phyloP scores from a whole-genome alignment of 805 yeast species.

The Schwanniomyces polymorphus region DNA sequence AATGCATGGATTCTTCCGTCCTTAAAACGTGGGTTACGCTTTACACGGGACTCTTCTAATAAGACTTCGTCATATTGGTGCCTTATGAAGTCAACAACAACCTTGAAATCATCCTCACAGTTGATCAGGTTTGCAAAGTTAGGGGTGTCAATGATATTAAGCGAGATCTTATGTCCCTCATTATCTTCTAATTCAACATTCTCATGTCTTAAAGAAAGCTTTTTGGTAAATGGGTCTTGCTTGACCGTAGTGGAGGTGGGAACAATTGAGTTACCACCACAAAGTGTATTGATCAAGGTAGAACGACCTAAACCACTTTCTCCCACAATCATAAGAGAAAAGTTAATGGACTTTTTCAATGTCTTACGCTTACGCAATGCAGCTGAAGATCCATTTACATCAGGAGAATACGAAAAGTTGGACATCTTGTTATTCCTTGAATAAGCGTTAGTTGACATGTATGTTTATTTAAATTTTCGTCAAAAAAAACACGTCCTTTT shows the following conservation, averaged over 20 bases:
- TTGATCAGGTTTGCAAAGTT: constrained; percentile 78
- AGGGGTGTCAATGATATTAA: constrained; percentile 79
- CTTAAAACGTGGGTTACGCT: constrained; percentile 81
- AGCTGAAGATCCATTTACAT: constrained; percentile 32
- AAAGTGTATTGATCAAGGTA: constrained; percentile 87
- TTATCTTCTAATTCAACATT: constrained; percentile 83
- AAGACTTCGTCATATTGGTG: constrained; percentile 83
- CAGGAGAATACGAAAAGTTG: constrained; percentile 5
- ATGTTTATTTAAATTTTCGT: background rate
- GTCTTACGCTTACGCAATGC: constrained; percentile 67
- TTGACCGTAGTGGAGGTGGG: constrained; percentile 64
- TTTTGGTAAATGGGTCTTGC: constrained; percentile 50
- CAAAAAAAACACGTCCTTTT: constrained; percentile 2
- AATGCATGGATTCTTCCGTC: constrained; percentile 78
- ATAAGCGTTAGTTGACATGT: background rate
- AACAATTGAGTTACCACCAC: constrained; percentile 80
- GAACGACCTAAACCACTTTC: constrained; percentile 87
- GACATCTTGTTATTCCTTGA: constrained; percentile 1
- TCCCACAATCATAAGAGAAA: constrained; percentile 85
- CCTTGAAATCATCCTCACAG: constrained; percentile 64
- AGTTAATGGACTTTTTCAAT: constrained; percentile 79
- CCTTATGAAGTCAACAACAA: constrained; percentile 74
- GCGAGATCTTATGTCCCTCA: constrained; percentile 78
- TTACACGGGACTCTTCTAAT: constrained; percentile 76
- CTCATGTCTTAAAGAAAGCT: constrained; percentile 69